Evolutionary conservation across 345 rosid species (phyloP), one percentile per base, ranked within the genome.

Genomic region (Eucalyptus decipiens): DNA sequence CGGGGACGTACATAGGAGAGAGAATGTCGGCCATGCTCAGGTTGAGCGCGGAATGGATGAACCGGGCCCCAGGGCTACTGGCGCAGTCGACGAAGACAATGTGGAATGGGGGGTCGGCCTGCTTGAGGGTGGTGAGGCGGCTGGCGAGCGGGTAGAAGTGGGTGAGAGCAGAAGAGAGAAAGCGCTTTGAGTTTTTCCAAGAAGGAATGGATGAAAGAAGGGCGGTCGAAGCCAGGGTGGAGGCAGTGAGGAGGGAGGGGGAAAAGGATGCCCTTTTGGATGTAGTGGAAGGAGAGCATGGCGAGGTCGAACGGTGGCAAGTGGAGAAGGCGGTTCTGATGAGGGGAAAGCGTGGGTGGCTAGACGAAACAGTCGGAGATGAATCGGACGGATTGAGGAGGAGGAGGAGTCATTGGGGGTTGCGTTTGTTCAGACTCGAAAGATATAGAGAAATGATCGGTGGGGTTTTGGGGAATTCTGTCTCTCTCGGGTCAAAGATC

Each of bases 281-380:
- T 95, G 88, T 95, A 95, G 0, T 95, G 95, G 11, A 91, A 93
- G n/a, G 98, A 92, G 52, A 97, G 90, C 99, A 97, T 95, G 13
- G 91, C 90, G 9, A 94, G 95, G 91, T 97, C 98, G 95, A 97
- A 96, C 54, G 96, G 91, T 4, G 93, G 86, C 87, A 97, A 85
- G 89, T 95, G 90, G 81, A 51, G 90, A 9, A 96, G 97, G 52
- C 91, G 87, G 49, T 90, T 92, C 69, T 92, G 91, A 87, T 90
- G 93, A 40, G 94, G 90, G 13, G 91, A 43, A 45, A 89, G 40
- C 24, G 50, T 52, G 28, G 91, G 87, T 23, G 99, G 97, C 88
- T 92, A 88, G 5, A 97, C 86, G 88, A 94, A 94, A 88, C 94
- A 93, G 80, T 96, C 91, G 3, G 97, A 95, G 65, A 95, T 87